A percentile compares a stretch with the other conserved stretches of the same genome.
Evolutionary conservation across 2,329 filamentous ascomycete genomes (phyloP).

Genomic region (Aspergillus sojae): DNA sequence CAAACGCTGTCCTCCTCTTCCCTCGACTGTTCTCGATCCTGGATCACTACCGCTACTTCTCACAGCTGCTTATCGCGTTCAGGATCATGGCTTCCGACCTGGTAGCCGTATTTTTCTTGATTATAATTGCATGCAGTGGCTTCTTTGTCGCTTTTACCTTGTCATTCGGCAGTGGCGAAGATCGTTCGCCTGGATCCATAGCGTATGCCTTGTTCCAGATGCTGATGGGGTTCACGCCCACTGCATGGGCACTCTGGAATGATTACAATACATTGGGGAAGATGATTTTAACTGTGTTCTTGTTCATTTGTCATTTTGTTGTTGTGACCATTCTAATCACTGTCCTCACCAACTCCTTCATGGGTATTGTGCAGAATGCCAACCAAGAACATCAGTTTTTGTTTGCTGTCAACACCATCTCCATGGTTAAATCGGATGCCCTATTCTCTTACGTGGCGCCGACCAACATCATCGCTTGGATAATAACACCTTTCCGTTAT

Average conservation of each 20-base stretch:
- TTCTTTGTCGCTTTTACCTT: constrained; percentile 95
- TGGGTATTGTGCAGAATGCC: constrained; percentile 90
- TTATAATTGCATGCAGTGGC: constrained; percentile 85
- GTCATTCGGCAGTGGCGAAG: constrained; percentile 64
- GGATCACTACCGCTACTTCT: constrained; percentile 95
- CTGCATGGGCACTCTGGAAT: constrained; percentile 88
- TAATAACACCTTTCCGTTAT: constrained; percentile 80
- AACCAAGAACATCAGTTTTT: constrained; percentile 90
- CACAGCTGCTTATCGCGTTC: constrained; percentile 90
- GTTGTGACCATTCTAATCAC: constrained; percentile 93
- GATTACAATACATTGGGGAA: constrained; percentile 79
- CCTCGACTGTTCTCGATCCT: constrained; percentile 90
- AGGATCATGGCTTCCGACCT: constrained; percentile 91
- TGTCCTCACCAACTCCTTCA: constrained; percentile 95
- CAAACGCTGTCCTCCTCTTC: constrained; percentile 85
- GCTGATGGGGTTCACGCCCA: constrained; percentile 92
- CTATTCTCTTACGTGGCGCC: constrained; percentile 93
- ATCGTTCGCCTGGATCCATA: constrained; percentile 71
- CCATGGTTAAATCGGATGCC: constrained; percentile 97
- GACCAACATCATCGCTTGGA: constrained; percentile 87
- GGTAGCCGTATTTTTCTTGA: constrained; percentile 79
- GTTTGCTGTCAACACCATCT: constrained; percentile 95
- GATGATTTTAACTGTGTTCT: constrained; percentile 74
- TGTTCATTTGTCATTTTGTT: constrained; percentile 94
- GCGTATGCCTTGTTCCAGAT: constrained; percentile 92